Base-by-base conservation (phyloP, 2,329 filamentous ascomycete species). In the Colletotrichum godetiae region DNA sequence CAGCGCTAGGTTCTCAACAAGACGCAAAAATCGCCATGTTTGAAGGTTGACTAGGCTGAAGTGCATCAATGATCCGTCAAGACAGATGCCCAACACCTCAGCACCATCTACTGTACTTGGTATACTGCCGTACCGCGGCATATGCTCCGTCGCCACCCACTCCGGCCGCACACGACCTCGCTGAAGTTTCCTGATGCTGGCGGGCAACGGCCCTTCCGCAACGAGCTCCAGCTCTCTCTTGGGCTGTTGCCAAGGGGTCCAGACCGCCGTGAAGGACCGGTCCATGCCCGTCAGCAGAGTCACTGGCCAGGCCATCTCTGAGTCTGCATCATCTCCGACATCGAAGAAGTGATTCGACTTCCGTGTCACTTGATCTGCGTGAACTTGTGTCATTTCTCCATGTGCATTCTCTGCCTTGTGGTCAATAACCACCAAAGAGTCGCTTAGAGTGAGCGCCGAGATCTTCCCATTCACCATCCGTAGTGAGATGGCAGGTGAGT, bases 1-100 rank as follows among this genome's bases (percentile, higher is more conserved):
- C 59, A 87, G 80, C 33, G 90, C 91, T 60, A 97, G 80, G 72
- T 93, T 92, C 78, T 97, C 92, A 1, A 98, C 79, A 75, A 96
- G 91, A 70, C 88, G 88, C 5, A 98, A 86, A 4, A 97, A 85
- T 7, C 88, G 87, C 90, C 92, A 93, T 8, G 92, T 88, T 2
- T 88, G 82, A 22, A 88, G 78, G 11, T 87, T 84, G 0, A 98
- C 83, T 15, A 95, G 83, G 1, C 89, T 89, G 77, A 98, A 92
- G 68, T 93, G 89, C 74, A 90, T 90, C 29, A 95, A 78, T 0
- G 92, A 90, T 1, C 94, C 94, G 77, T 94, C 91, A 42, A 95
- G 87, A 7, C 89, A 89, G 7, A 92, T 85, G 1, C 93, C 94
- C 42, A 95, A 80, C 69, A 91, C 83, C 73, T 91, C 89, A 5